A percentile compares a stretch with the other conserved stretches of the same genome.
phyloP scores from a whole-genome alignment of 139 green algal genomes.

The Chlorella vulgaris region DNA sequence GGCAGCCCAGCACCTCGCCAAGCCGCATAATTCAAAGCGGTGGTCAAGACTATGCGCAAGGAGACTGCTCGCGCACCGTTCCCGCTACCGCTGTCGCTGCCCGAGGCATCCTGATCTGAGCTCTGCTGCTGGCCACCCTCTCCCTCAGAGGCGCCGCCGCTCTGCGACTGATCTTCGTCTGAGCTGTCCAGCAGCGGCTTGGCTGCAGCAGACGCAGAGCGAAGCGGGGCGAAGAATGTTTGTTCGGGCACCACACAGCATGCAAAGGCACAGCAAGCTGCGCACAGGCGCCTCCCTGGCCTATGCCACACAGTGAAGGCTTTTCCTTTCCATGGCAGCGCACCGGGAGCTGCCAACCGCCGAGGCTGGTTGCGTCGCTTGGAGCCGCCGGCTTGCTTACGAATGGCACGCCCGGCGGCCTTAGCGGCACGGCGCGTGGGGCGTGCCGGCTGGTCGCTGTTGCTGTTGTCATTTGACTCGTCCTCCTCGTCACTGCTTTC shows the following conservation, averaged over 20 bases:
- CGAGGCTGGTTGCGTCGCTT: slow-evolving; percentile 19
- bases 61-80: background rate
- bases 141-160: background rate
- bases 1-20: too few relatives aligned
- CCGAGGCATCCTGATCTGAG: background rate
- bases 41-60: too few relatives aligned
- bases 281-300: too few relatives aligned
- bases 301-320: too few relatives aligned
- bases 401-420: slow-evolving; percentile 5
- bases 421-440: slow-evolving; percentile 18
- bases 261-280: too few relatives aligned
- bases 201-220: background rate
- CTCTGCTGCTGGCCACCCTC: background rate
- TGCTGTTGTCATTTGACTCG: slow-evolving; percentile 7
- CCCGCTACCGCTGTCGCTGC: background rate
- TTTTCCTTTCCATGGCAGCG: too few relatives aligned
- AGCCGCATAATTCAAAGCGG: too few relatives aligned
- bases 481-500: background rate
- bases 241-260: too few relatives aligned
- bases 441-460: background rate
- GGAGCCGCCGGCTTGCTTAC: slow-evolving; percentile 8
- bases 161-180: background rate
- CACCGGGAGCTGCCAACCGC: slow-evolving; percentile 4
- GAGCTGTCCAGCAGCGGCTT: background rate
- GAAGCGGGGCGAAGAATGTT: too few relatives aligned